phyloP scores from a whole-genome alignment of 495 filamentous ascomycete genomes.

The Apodospora peruviana region DNA sequence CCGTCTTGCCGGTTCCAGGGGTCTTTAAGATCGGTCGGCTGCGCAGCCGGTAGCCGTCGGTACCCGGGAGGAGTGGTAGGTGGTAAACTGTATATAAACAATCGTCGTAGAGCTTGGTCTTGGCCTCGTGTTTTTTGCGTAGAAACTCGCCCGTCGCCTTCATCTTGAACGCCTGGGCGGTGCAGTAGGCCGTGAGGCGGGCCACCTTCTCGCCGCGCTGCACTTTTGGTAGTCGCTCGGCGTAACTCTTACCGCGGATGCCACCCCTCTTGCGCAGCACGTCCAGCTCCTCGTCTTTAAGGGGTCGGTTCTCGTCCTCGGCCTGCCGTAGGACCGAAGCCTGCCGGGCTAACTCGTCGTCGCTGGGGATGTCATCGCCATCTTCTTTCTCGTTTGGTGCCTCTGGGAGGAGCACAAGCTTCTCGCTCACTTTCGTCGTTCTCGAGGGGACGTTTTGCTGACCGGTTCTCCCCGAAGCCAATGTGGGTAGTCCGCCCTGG shows the following conservation, averaged over 20 bases:
- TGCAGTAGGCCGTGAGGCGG: conserved; percentile 92
- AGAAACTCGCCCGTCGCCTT: conserved; percentile 81
- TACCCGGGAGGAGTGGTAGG: conserved; percentile 76
- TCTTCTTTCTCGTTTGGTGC: conserved; percentile 59
- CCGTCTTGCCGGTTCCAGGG: conserved; percentile 78
- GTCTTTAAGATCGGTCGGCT: conserved; percentile 89
- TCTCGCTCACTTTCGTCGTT: conserved; percentile 89
- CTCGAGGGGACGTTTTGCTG: conserved; percentile 77
- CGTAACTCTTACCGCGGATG: conserved; percentile 82
- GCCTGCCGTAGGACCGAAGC: conserved; percentile 39
- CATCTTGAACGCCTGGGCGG: conserved; percentile 87
- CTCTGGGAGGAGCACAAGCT: conserved; percentile 91
- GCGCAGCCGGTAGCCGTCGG: conserved; percentile 76
- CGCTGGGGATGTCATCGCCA: conserved; percentile 47
- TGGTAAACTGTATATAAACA: conserved; percentile 96
- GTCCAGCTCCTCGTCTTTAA: conserved; percentile 73
- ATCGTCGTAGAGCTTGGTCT: conserved; percentile 98
- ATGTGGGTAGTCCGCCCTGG: conserved; percentile 27
- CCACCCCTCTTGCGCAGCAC: conserved; percentile 56
- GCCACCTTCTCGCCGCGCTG: conserved; percentile 81
- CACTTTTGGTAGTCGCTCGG: conserved; percentile 87
- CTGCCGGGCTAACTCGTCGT: conserved; percentile 37
- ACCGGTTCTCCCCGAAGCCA: conserved; percentile 44
- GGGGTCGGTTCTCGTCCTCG: conserved; percentile 60
- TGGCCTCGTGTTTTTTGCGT: conserved; percentile 80